Percentiles rank a stretch among this genome's conserved stretches.
phyloP scores from a whole-genome alignment of 2,329 filamentous ascomycete species.

The Fusarium phyllophilum region DNA sequence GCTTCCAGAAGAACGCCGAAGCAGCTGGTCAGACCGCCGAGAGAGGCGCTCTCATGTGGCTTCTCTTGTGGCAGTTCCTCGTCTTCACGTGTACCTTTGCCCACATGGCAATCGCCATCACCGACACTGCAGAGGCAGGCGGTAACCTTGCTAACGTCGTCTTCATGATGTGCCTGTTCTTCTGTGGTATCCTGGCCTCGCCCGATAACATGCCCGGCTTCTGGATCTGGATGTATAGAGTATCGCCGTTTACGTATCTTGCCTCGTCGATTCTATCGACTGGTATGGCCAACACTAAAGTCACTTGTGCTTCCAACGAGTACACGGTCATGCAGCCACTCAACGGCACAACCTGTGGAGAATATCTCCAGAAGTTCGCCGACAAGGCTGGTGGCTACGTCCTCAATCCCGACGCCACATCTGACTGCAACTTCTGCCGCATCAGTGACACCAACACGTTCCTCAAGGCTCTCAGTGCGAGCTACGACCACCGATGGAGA shows the following conservation, averaged over 20 bases:
- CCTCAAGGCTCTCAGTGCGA: constrained; percentile 53
- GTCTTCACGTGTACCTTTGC: constrained; percentile 76
- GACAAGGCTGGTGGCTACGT: constrained; percentile 58
- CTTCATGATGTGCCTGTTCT: constrained; percentile 72
- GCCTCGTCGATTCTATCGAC: constrained; percentile 43
- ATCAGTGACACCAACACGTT: constrained; percentile 54
- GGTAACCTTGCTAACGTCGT: constrained; percentile 74
- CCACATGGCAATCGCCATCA: constrained; percentile 70
- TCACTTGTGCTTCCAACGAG: constrained; percentile 71
- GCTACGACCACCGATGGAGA: constrained; percentile 64
- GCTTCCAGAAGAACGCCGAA: constrained; percentile 74
- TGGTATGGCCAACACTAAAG: constrained; percentile 41
- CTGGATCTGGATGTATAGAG: constrained; percentile 79
- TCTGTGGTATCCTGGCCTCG: constrained; percentile 71
- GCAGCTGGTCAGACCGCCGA: constrained; percentile 48
- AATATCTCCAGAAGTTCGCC: constrained; percentile 64
- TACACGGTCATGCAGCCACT: constrained; percentile 71
- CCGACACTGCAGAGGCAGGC: constrained; percentile 72
- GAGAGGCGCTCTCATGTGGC: constrained; percentile 73
- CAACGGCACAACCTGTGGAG: constrained; percentile 59
- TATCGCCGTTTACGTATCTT: constrained; percentile 64
- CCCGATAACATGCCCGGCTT: constrained; percentile 70
- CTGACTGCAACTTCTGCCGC: constrained; percentile 59
- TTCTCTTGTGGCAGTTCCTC: constrained; percentile 73
- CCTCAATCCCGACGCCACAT: constrained; percentile 62